These are phyloP conservation scores for Inonotus hispidus DNA, from an alignment of 1,284 basidiomycete species.

Conservation along the genomic window DNA sequence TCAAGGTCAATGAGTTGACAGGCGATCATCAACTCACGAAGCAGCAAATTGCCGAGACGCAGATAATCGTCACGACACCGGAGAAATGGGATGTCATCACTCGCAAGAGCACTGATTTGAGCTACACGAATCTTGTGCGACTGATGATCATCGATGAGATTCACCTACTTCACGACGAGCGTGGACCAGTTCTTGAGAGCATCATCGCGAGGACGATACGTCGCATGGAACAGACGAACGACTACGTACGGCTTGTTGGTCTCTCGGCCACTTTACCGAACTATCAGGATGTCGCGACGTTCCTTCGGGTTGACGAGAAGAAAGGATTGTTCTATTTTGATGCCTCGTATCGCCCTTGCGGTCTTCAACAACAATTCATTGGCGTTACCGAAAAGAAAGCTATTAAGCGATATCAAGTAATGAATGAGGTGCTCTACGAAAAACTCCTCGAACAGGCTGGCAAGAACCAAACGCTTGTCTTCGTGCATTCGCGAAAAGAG, in stretches of 20 bases:
- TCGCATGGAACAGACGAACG: constrained; percentile 90
- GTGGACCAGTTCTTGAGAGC: constrained; percentile 94
- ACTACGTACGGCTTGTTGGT: constrained; percentile 92
- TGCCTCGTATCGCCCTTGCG: constrained; percentile 89
- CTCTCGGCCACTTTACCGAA: constrained; percentile 97
- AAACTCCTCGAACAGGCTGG: constrained; percentile 94
- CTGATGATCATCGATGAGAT: constrained; percentile 99
- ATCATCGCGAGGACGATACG: constrained; percentile 91
- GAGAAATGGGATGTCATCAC: constrained; percentile 99
- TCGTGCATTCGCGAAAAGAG: constrained; percentile 98
- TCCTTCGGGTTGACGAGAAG: constrained; percentile 90
- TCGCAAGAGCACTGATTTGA: constrained; percentile 94
- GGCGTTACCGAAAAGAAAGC: constrained; percentile 99
- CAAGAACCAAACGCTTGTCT: constrained; percentile 90
- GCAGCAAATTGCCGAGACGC: constrained; percentile 94
- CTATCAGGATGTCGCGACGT: constrained; percentile 97
- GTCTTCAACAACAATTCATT: constrained; percentile 94
- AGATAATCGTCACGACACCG: constrained; percentile 98
- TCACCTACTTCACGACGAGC: constrained; percentile 95
- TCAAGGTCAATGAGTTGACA: constrained; percentile 93
- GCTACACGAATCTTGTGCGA: constrained; percentile 95
- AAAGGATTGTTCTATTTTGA: constrained; percentile 98
- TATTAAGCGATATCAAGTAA: constrained; percentile 96
- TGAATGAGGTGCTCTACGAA: constrained; percentile 99
- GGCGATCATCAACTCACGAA: constrained; percentile 99